Conservation (phyloP, 1,139 yeast genomes). For the Geotrichum restrictum region DNA sequence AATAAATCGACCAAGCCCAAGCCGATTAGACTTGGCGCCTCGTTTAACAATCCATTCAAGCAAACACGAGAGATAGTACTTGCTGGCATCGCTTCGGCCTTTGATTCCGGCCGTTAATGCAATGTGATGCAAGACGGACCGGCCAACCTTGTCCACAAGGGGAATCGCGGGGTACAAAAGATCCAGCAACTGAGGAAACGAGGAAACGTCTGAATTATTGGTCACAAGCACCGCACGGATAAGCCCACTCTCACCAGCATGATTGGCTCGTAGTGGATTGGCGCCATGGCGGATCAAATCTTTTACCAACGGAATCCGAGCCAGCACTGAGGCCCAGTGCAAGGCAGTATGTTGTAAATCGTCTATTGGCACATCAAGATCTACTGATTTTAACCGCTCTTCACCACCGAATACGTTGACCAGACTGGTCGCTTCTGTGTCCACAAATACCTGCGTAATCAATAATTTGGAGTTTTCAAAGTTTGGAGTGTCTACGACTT, state of each 20-base stretch:
- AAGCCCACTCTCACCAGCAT: conserved; percentile 84
- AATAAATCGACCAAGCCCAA: conserved; percentile 59
- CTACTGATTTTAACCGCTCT: conserved; percentile 15
- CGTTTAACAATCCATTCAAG: conserved; percentile 74
- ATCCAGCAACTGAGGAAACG: conserved; percentile 71
- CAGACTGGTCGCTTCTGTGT: conserved; percentile 42
- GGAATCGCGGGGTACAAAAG: conserved; percentile 72
- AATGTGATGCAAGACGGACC: conserved; percentile 91
- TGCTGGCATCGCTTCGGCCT: conserved; percentile 63
- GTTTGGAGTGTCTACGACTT: conserved; percentile 38
- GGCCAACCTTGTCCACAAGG: conserved; percentile 66
- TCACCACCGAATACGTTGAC: conserved; percentile 36
- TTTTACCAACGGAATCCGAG: conserved; percentile 66
- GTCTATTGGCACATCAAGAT: conserved; percentile 77
- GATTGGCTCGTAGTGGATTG: conserved; percentile 65
- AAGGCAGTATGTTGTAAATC: conserved; percentile 89
- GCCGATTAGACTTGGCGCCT: conserved; percentile 45
- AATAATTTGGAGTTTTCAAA: conserved; percentile 53
- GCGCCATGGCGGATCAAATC: conserved; percentile 70
- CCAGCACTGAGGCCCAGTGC: conserved; percentile 96
- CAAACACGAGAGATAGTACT: conserved; percentile 71
- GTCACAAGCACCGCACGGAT: conserved; percentile 86
- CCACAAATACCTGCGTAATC: conserved; percentile 54
- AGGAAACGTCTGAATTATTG: conserved; percentile 71
- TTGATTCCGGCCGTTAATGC: conserved; percentile 72